Conservation (phyloP, 768 basidiomycete genomes). For the Termitomyces sp. region DNA sequence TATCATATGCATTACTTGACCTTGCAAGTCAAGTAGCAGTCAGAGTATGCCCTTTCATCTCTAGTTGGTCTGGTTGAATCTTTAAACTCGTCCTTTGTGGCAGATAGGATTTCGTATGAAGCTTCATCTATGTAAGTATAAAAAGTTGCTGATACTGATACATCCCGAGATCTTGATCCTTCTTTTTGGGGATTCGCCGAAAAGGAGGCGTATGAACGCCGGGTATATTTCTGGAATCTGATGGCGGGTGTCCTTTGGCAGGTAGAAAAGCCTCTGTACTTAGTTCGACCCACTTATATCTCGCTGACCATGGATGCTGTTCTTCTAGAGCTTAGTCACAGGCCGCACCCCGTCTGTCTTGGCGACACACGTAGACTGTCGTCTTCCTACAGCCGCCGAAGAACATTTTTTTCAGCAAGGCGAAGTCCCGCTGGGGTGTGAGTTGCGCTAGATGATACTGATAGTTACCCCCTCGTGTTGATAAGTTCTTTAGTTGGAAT, state of each 20-base stretch:
- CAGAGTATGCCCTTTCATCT: slow-evolving; percentile 29
- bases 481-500: slow-evolving; percentile 35
- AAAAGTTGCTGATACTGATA: slow-evolving; percentile 2
- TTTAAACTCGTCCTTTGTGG: slow-evolving; percentile 1
- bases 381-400: slow-evolving; percentile 42
- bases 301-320: not conserved
- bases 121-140: not conserved
- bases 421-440: slow-evolving; percentile 43
- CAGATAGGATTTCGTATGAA: slow-evolving; percentile 44
- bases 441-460: slow-evolving; percentile 14
- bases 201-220: slow-evolving; percentile 49
- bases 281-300: not conserved
- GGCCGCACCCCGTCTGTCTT: slow-evolving; percentile 46
- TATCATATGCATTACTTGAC: slow-evolving; percentile 42
- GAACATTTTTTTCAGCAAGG: slow-evolving; percentile 40
- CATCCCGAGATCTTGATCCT: slow-evolving; percentile 42
- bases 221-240: slow-evolving; percentile 55
- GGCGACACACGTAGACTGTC: slow-evolving; percentile 41
- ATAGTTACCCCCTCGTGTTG: not conserved
- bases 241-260: slow-evolving; percentile 48
- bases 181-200: slow-evolving; percentile 47
- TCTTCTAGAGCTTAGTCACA: slow-evolving; percentile 37
- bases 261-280: slow-evolving; percentile 24
- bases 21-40: slow-evolving; percentile 46
- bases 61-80: not conserved